Evolutionary conservation across 2,329 filamentous ascomycete species (phyloP).

Genomic region (Aspergillus fructus): DNA sequence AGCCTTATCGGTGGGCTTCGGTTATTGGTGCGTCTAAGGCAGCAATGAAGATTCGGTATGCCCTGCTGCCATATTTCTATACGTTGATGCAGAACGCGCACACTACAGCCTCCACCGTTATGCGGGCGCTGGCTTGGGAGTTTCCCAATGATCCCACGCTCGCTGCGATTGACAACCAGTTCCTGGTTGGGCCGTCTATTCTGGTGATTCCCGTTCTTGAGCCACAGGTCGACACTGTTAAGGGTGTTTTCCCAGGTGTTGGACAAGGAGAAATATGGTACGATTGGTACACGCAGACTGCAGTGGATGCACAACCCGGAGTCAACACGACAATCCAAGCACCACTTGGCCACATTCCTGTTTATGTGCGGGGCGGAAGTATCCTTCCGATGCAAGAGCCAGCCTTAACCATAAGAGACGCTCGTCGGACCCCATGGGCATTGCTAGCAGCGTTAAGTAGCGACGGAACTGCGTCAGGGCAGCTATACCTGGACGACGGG

Average conservation of each 20-base stretch:
- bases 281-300: constrained; percentile 72
- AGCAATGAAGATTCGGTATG: constrained; percentile 70
- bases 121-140: constrained; percentile 73
- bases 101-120: constrained; percentile 65
- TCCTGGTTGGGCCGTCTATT: constrained; percentile 66
- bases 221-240: constrained; percentile 61
- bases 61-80: constrained; percentile 73
- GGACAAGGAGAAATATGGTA: constrained; percentile 66
- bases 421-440: constrained; percentile 65
- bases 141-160: constrained; percentile 70
- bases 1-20: constrained; percentile 68
- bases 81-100: constrained; percentile 69
- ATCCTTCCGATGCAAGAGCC: constrained; percentile 68
- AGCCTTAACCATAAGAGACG: constrained; percentile 64
- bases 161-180: constrained; percentile 67
- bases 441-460: constrained; percentile 62
- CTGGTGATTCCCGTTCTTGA: constrained; percentile 66
- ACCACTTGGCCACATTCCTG: constrained; percentile 67
- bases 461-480: constrained; percentile 57
- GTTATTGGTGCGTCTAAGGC: constrained; percentile 64
- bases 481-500: constrained; percentile 73
- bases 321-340: constrained; percentile 62
- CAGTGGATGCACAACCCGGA: constrained; percentile 52
- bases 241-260: constrained; percentile 69
- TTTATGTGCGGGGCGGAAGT: constrained; percentile 67